Base-by-base conservation (phyloP, 257 asterid species). In the Eustoma russellianum region DNA sequence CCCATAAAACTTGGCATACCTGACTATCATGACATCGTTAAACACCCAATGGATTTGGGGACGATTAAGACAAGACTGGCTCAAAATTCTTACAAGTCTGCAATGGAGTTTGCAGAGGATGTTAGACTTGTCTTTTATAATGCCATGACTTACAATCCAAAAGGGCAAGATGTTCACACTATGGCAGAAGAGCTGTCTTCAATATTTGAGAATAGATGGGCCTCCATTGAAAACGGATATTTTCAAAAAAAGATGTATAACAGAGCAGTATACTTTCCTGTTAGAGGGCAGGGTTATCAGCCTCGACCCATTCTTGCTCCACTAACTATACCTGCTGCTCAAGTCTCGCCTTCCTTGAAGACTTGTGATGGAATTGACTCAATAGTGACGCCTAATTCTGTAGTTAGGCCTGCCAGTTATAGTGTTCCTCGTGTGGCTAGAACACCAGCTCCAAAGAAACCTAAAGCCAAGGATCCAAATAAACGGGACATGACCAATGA, bases 401-500 rank as follows among this genome's bases (percentile, higher is more conserved):
- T 60, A 64, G 47, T 54, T 55, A 74, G 60, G 55, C 61, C 79
- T 53, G 75, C 75, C 70, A 71, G 52, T 58, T 38, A 38, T 38
- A 38, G 12, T 38, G 5, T 17, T 34, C 30, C 55, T 57, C 54
- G 48, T 54, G 46, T 56, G 33, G 56, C 47, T 55, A 76, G 98
- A 66, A 78, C 83, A 5, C 94, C 98, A 30, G 87, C 35, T 62
- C 95, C 88, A 1, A 80, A 76, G 79, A 90, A 91, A 69, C 98
- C 98, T 19, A 91, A 91, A 76, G 98, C 98, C 10, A 91, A 78
- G 76, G 97, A 89, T 75, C 88, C 71, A 19, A 61, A 89, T 62
- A 89, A 89, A 73, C 73, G 97, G 77, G 96, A 86, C 71, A 91
- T 91, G 98, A 83, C 98, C 50, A 73, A 69, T 54, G 96, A 91